These are phyloP conservation scores for Neopestalotiopsis sp. DNA, from an alignment of 2,329 filamentous ascomycete genomes.

Conservation along the genomic window DNA sequence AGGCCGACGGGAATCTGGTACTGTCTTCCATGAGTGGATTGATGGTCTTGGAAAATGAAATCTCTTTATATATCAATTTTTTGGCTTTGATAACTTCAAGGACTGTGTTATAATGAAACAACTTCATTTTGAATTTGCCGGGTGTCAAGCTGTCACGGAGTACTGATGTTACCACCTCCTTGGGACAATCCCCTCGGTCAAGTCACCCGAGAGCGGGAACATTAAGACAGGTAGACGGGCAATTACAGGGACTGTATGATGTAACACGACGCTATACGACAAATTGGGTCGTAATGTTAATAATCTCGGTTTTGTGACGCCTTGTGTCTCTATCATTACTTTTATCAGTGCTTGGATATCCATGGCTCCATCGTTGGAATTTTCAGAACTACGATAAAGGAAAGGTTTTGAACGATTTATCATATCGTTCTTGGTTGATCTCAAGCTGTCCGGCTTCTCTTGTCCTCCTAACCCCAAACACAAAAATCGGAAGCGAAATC, in stretches of 20 bases:
- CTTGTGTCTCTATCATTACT: neutral
- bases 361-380: no score
- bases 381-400: no score
- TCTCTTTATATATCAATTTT: no score
- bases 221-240: neutral
- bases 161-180: neutral
- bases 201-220: neutral
- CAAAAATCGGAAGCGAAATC: no score
- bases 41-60: no score
- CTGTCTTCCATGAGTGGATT: no score
- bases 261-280: neutral
- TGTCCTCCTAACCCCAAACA: no score
- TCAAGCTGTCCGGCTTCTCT: no score
- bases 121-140: neutral
- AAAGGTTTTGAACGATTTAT: no score
- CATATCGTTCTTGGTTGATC: no score
- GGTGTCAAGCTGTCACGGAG: neutral
- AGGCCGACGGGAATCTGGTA: no score
- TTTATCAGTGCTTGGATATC: neutral
- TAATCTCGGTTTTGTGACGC: neutral
- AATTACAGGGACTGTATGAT: neutral
- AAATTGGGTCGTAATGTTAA: neutral
- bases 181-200: neutral
- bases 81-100: no score
- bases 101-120: neutral